These are phyloP conservation scores for Anisogramma anomala DNA, from an alignment of 2,329 filamentous ascomycete genomes.

Conservation along the genomic window DNA sequence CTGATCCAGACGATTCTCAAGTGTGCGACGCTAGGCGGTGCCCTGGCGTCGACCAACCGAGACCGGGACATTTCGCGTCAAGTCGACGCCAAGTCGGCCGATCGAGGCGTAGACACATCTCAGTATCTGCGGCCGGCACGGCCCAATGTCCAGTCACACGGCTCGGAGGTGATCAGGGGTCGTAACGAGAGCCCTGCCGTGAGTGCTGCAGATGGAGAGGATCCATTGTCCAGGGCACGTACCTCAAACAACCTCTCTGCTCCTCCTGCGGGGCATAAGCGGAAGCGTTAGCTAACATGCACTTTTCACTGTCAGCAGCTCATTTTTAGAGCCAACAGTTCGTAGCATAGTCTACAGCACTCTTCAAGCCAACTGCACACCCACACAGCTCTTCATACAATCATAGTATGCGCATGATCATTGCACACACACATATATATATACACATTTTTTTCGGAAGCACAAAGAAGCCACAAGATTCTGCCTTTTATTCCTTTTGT, in stretches of 20 bases:
- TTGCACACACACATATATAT: neutral
- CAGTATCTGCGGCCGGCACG: slow-evolving; percentile 30
- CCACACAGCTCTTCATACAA: neutral
- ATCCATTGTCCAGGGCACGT: slow-evolving; percentile 43
- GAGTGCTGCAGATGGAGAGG: slow-evolving; percentile 47
- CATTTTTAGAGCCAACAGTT: slow-evolving; percentile 15
- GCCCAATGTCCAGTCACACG: slow-evolving; percentile 44
- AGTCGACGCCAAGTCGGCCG: slow-evolving; percentile 34
- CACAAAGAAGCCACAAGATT: neutral
- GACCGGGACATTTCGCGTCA: slow-evolving; percentile 46
- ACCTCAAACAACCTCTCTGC: slow-evolving; percentile 32
- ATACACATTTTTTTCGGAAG: no score
- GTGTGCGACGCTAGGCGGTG: slow-evolving; percentile 82
- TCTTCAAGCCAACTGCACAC: neutral
- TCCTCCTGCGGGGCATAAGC: slow-evolving; percentile 21
- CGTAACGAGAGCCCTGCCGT: slow-evolving; percentile 49
- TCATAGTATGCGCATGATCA: neutral
- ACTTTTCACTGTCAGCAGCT: slow-evolving; percentile 14
- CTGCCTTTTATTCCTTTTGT: neutral
- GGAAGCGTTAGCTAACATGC: slow-evolving; percentile 16
- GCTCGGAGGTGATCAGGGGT: slow-evolving; percentile 18
- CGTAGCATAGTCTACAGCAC: slow-evolving; percentile 6
- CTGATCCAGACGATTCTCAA: slow-evolving; percentile 97
- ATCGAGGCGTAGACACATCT: slow-evolving; percentile 25
- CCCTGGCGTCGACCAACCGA: slow-evolving; percentile 52